Percentiles rank a stretch among this genome's conserved stretches.
These are phyloP conservation scores for Chalaropsis ovoidea DNA, from an alignment of 2,329 filamentous ascomycete genomes.

Conservation along the genomic window DNA sequence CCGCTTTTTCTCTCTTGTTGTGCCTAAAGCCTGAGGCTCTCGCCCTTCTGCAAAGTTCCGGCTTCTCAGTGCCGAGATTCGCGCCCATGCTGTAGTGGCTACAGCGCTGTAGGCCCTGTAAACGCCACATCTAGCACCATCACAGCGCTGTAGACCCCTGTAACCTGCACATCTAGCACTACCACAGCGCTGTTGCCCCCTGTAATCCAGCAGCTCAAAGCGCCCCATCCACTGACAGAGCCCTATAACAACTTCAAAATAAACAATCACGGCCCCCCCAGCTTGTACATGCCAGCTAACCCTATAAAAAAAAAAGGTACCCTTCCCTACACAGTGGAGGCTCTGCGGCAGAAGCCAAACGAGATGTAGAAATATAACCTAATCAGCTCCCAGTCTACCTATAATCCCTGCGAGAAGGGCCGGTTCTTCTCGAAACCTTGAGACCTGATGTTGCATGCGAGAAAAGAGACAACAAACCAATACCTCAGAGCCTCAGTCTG, in stretches of 20 bases:
- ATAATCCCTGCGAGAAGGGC: slow-evolving; percentile 3
- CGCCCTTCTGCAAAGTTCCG: neutral
- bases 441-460: neutral
- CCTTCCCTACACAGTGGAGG: slow-evolving; percentile 1
- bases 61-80: slow-evolving; percentile 1
- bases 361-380: neutral
- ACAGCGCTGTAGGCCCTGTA: neutral
- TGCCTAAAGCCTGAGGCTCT: neutral
- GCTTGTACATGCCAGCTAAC: neutral
- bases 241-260: too few relatives aligned
- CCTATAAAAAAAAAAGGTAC: neutral
- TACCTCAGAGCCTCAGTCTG: neutral
- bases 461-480: slow-evolving; percentile 4
- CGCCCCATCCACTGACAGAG: too few relatives aligned
- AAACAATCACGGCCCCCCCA: too few relatives aligned
- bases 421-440: neutral
- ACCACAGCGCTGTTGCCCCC: neutral
- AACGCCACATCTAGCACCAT: too few relatives aligned
- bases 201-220: neutral
- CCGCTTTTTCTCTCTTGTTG: neutral
- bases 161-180: neutral
- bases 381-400: neutral
- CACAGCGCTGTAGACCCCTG: neutral
- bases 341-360: slow-evolving; percentile 10
- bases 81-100: neutral